Evolutionary conservation across 2,329 filamentous ascomycete genomes (phyloP).

Genomic region (Didymella exigua): DNA sequence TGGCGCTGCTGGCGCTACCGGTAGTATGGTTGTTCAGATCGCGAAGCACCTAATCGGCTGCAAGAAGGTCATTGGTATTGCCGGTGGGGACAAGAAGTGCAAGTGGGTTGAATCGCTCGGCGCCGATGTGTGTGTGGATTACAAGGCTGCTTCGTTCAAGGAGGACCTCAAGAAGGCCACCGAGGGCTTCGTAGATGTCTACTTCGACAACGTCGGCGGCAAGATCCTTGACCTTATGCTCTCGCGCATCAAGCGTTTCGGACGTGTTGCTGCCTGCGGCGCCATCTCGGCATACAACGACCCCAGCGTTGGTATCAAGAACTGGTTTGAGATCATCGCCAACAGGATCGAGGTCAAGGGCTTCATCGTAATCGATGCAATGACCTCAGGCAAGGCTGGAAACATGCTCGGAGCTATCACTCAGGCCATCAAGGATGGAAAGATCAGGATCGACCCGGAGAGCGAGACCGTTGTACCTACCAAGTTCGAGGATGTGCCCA

Average conservation of each 20-base stretch:
- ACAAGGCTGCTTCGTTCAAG: slow-evolving; percentile 56
- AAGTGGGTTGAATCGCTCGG: slow-evolving; percentile 57
- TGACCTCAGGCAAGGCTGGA: slow-evolving; percentile 35
- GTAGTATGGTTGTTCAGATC: slow-evolving; percentile 68
- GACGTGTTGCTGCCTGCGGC: slow-evolving; percentile 53
- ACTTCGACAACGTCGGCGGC: slow-evolving; percentile 60
- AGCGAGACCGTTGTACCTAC: slow-evolving; percentile 56
- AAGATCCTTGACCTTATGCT: slow-evolving; percentile 56
- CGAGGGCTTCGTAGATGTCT: slow-evolving; percentile 58
- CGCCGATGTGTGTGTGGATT: slow-evolving; percentile 62
- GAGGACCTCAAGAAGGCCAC: slow-evolving; percentile 56
- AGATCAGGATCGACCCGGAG: slow-evolving; percentile 53
- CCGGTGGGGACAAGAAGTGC: slow-evolving; percentile 60
- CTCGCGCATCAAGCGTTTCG: slow-evolving; percentile 49
- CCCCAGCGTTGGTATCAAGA: slow-evolving; percentile 44
- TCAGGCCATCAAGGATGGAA: slow-evolving; percentile 50
- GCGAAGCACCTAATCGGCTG: slow-evolving; percentile 57
- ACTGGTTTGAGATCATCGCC: slow-evolving; percentile 52
- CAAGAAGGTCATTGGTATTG: slow-evolving; percentile 59
- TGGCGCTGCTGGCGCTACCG: slow-evolving; percentile 78
- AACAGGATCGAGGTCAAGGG: slow-evolving; percentile 53
- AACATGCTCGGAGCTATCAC: slow-evolving; percentile 32
- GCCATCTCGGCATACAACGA: slow-evolving; percentile 53
- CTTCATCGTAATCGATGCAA: slow-evolving; percentile 53
- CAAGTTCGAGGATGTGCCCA: slow-evolving; percentile 56